Evolutionary conservation across 352 stramenopile species (phyloP), one percentile per base, ranked within the genome.

Genomic region (Globisporangium uncinulatum): DNA sequence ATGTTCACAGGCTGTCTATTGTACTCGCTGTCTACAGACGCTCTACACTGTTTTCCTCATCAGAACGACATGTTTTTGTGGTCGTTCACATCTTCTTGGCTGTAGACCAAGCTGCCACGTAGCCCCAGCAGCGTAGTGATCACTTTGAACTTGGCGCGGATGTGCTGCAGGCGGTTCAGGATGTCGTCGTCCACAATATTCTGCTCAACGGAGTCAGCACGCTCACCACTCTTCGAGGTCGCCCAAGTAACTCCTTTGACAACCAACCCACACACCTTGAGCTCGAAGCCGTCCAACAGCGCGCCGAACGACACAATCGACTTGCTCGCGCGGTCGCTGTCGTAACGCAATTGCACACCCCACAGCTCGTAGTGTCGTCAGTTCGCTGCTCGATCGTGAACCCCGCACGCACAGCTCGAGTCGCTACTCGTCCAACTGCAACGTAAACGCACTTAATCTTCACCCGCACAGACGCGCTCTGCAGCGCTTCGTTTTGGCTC

Each of bases 51-150:
- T 45, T 17, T 5, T 37, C 20, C n/a, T 53, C 13, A 0, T 15
- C 21, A 93, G 54, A 93, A 93, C 3, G 80, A 91, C 83, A 93
- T 91, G 62, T 91, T 85, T 65, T 91, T 91, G 65, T 93, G 83
- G 21, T 79, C 79, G 43, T 85, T 59, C 14, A 87, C 67, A 48
- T 89, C 76, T 24, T 84, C 71, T 20, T 81, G 58, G 51, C 67
- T 91, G 70, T 87, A 93, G 37, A 89, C 73, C 39, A 93, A 66
- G 6, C 57, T 64, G 29, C 68, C 59, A 43, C 78, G 78, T 47
- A 89, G 53, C 0, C 77, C 75, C 17, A 86, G 50, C 45, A 88
- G 71, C 32, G 79, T 68, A 19, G 70, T 84, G 50, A 92, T 86
- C 29, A 92, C 70, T 50, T 94, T 94, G 57, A 92, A 90, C 55